phyloP scores from a whole-genome alignment of 2,329 filamentous ascomycete species.

The Pseudogymnoascus sp. region DNA sequence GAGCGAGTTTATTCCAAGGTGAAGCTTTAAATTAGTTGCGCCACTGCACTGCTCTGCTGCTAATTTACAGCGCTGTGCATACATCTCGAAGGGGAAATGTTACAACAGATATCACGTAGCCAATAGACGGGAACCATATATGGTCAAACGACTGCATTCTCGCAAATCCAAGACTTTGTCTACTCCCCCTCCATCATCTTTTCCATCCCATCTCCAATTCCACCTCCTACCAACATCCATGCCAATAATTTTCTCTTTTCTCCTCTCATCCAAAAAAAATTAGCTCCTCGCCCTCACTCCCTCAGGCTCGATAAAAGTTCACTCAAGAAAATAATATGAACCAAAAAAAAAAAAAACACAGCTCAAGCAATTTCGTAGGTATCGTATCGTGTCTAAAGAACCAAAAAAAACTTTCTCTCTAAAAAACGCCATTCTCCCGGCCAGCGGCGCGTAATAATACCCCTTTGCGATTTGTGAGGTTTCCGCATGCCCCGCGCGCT shows the following conservation, averaged over 20 bases:
- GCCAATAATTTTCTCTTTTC: not conserved
- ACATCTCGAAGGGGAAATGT: not conserved
- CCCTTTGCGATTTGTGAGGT: not conserved
- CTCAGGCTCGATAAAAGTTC: not conserved
- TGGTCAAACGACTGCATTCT: slow-evolving; percentile 5
- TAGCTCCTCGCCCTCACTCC: not conserved
- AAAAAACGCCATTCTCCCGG: not conserved
- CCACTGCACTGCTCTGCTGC: too few relatives aligned
- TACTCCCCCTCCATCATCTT: not conserved
- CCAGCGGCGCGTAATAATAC: not conserved
- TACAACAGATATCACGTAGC: not conserved
- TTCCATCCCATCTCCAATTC: not conserved
- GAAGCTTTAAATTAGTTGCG: too few relatives aligned
- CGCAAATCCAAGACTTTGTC: slow-evolving; percentile 5
- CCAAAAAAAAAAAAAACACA: not conserved
- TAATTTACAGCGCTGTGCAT: not conserved
- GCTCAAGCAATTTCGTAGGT: slow-evolving; percentile 5
- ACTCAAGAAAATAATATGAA: not conserved
- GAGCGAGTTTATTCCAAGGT: not conserved
- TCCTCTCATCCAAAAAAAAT: not conserved
- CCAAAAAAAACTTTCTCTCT: not conserved
- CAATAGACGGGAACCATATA: not conserved
- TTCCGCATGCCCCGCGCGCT: not conserved
- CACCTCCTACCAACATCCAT: not conserved
- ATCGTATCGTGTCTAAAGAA: not conserved